Evolutionary conservation across 106 monocot genomes (phyloP).

Genomic region (Allium fistulosum): DNA sequence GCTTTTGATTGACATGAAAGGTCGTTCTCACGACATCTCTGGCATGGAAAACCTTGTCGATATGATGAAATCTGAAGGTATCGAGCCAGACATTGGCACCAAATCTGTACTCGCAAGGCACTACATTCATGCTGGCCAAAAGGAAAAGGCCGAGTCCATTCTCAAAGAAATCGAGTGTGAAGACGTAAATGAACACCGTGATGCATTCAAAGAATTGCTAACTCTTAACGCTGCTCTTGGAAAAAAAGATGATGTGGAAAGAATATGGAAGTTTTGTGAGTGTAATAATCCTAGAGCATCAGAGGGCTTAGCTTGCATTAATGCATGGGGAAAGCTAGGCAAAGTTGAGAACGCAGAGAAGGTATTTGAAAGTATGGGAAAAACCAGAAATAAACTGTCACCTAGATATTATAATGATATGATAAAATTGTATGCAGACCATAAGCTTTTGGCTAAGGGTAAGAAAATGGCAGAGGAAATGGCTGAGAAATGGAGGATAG

Average conservation of each 20-base stretch:
- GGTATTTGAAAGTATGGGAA: conserved; percentile 48
- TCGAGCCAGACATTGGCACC: conserved; percentile 46
- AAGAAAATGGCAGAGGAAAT: conserved; percentile 51
- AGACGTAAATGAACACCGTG: too few relatives aligned
- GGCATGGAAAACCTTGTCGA: conserved; percentile 70
- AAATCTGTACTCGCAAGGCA: conserved; percentile 42
- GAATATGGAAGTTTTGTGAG: conserved; percentile 62
- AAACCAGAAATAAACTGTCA: conserved; percentile 30
- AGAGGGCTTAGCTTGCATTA: conserved; percentile 47
- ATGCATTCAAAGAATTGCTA: conserved; percentile 25
- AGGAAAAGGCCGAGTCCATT: conserved; percentile 42
- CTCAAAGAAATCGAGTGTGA: conserved; percentile 51
- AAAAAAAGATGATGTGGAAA: conserved; percentile 50
- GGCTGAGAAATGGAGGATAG: conserved; percentile 47
- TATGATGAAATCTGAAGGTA: conserved; percentile 65
- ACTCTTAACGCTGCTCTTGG: conserved; percentile 61
- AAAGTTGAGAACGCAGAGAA: conserved; percentile 59
- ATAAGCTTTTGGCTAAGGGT: conserved; percentile 52
- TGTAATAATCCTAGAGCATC: conserved; percentile 11
- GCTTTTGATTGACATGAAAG: conserved; percentile 73
- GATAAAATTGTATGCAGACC: conserved; percentile 52
- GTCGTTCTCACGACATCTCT: conserved; percentile 41
- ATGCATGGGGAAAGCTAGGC: conserved; percentile 67
- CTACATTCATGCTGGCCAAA: conserved; percentile 43
- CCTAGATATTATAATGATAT: conserved; percentile 36